phyloP scores from a whole-genome alignment of 805 yeast species.

The Cyberlindnera galapagoensis region DNA sequence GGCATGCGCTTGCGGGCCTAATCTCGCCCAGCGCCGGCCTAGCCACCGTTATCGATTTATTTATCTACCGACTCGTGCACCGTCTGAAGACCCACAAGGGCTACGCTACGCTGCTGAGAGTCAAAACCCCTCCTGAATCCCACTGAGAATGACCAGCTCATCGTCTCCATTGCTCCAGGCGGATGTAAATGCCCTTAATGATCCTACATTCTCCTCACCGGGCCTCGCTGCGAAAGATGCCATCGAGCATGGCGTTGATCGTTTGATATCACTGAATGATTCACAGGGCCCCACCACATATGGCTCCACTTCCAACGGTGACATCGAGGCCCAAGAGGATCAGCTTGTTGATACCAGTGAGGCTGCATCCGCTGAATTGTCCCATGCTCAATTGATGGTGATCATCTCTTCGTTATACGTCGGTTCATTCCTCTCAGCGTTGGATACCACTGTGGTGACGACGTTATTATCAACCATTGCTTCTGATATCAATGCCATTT shows the following conservation, averaged over 20 bases:
- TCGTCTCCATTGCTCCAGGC: slow-evolving; percentile 10
- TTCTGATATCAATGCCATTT: slow-evolving; percentile 55
- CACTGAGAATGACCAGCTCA: slow-evolving; percentile 8
- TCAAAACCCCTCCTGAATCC: too few relatives aligned
- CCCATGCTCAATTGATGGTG: slow-evolving; percentile 4
- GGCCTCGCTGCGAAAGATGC: slow-evolving; percentile 15
- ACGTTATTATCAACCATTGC: slow-evolving; percentile 59
- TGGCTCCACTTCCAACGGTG: slow-evolving; percentile 10
- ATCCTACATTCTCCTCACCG: slow-evolving; percentile 13
- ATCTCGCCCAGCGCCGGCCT: too few relatives aligned
- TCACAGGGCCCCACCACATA: slow-evolving; percentile 8
- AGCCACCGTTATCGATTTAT: too few relatives aligned
- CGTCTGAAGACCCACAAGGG: too few relatives aligned
- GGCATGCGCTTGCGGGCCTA: too few relatives aligned
- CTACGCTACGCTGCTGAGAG: too few relatives aligned
- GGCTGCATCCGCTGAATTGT: not conserved
- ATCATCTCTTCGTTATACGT: slow-evolving; percentile 32
- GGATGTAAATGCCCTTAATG: slow-evolving; percentile 13
- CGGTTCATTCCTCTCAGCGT: slow-evolving; percentile 49
- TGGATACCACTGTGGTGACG: slow-evolving; percentile 60
- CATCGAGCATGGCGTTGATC: slow-evolving; percentile 12
- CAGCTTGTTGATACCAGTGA: slow-evolving; percentile 3
- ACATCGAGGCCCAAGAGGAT: slow-evolving; percentile 4
- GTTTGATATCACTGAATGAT: not conserved
- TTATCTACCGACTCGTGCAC: too few relatives aligned